A percentile compares a stretch with the other conserved stretches of the same genome.
These are phyloP conservation scores for Torulaspora globosa DNA, from an alignment of 1,139 yeast genomes.

Conservation along the genomic window DNA sequence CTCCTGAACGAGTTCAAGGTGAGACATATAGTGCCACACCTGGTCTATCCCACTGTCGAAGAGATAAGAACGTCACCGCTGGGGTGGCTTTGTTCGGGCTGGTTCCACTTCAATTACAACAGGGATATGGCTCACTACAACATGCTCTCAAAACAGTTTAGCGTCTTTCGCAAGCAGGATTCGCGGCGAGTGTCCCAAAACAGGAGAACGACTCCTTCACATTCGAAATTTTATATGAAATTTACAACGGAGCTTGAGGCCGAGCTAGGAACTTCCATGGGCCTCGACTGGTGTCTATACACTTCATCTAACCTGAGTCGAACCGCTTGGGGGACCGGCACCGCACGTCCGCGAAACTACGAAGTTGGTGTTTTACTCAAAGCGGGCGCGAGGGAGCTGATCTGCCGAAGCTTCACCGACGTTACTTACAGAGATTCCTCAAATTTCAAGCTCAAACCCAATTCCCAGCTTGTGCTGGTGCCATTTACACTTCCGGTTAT, in stretches of 20 bases:
- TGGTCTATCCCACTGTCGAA: conserved; percentile 52
- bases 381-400: conserved; percentile 28
- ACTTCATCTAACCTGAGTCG: conserved; percentile 64
- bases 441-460: not conserved
- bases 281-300: conserved; percentile 58
- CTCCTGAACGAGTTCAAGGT: conserved; percentile 31
- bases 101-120: conserved; percentile 49
- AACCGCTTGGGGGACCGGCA: conserved; percentile 62
- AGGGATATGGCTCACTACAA: conserved; percentile 28
- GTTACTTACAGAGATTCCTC: conserved; percentile 15
- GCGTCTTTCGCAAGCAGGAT: conserved; percentile 29
- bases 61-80: conserved; percentile 46
- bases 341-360: conserved; percentile 36
- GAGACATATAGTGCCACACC: conserved; percentile 43
- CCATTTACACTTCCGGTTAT: conserved; percentile 9
- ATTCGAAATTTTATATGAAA: conserved; percentile 46
- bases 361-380: conserved; percentile 56
- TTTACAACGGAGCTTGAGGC: conserved; percentile 31
- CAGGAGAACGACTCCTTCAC: conserved; percentile 41
- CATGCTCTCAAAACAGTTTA: conserved; percentile 19
- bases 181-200: conserved; percentile 19
- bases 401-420: conserved; percentile 41
- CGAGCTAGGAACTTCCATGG: conserved; percentile 40
- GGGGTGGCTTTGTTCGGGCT: conserved; percentile 51
- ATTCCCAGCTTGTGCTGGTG: conserved; percentile 6